Percentiles rank a stretch among this genome's conserved stretches.
Evolutionary conservation across 331 rosid species (phyloP).

Genomic region (Quercus phellos): DNA sequence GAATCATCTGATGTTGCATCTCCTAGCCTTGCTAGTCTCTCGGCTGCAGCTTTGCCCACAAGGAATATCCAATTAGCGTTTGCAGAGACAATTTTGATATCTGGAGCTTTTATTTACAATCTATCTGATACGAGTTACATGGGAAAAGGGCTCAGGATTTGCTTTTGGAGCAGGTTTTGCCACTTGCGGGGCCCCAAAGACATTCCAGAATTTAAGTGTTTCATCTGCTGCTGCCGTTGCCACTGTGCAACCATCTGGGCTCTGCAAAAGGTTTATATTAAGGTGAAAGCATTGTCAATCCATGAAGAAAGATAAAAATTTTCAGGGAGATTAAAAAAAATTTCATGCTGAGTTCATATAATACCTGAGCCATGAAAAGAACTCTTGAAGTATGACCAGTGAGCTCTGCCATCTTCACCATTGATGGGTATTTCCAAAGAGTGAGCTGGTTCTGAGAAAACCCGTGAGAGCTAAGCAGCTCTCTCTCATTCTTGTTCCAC

Average conservation of each 20-base stretch:
- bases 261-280: constrained; percentile 21
- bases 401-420: constrained; percentile 79
- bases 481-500: constrained; percentile 87
- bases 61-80: no score
- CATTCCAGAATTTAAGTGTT: constrained; percentile 78
- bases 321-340: background rate
- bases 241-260: constrained; percentile 86
- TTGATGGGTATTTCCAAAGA: constrained; percentile 89
- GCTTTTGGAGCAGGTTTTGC: constrained; percentile 60
- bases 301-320: background rate
- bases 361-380: constrained; percentile 64
- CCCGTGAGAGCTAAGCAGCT: constrained; percentile 82
- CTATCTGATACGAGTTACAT: constrained; percentile 46
- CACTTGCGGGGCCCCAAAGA: constrained; percentile 74
- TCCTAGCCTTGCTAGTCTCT: no score
- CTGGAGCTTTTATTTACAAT: background rate
- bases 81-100: no score
- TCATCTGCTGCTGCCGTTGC: constrained; percentile 84
- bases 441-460: constrained; percentile 69
- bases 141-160: constrained; percentile 63
- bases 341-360: background rate
- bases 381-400: constrained; percentile 82
- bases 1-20: no score
- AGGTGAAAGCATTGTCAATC: background rate
- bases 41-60: no score